A percentile compares a stretch with the other conserved stretches of the same genome.
These are phyloP conservation scores for Atractiella rhizophila DNA, from an alignment of 768 basidiomycete genomes.

Conservation along the genomic window DNA sequence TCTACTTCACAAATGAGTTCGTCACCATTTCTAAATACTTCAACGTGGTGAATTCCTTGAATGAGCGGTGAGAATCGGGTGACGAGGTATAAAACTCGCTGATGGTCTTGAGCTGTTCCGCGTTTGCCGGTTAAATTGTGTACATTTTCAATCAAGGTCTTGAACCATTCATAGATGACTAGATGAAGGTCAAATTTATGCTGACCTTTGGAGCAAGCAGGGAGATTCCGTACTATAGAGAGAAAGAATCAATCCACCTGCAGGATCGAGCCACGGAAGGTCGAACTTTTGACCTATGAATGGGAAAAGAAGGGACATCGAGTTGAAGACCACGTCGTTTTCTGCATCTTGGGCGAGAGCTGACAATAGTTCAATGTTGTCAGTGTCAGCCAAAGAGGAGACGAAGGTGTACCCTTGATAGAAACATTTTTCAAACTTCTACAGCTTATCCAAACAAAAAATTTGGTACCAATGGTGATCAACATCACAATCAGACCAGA, in stretches of 20 bases:
- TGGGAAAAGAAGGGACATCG: slow-evolving; percentile 25
- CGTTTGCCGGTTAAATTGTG: slow-evolving; percentile 19
- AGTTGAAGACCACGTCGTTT: slow-evolving; percentile 25
- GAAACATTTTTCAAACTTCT: slow-evolving; percentile 1
- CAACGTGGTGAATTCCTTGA: slow-evolving; percentile 20
- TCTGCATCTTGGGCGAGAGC: slow-evolving; percentile 26
- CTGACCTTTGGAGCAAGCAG: background rate
- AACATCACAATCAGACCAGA: slow-evolving; percentile 17
- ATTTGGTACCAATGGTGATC: slow-evolving; percentile 23
- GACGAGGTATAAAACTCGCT: slow-evolving; percentile 22
- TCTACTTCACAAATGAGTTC: slow-evolving; percentile 15
- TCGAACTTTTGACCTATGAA: slow-evolving; percentile 17
- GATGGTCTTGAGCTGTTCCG: slow-evolving; percentile 9
- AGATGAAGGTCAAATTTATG: background rate
- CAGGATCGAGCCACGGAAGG: slow-evolving; percentile 22
- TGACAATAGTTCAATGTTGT: slow-evolving; percentile 10
- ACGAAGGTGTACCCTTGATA: background rate
- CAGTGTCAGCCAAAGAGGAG: background rate
- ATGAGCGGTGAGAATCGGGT: slow-evolving; percentile 23
- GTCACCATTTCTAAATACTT: slow-evolving; percentile 24
- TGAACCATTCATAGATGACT: slow-evolving; percentile 21
- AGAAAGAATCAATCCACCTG: slow-evolving; percentile 24
- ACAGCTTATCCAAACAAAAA: slow-evolving; percentile 15
- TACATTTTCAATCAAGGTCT: slow-evolving; percentile 23
- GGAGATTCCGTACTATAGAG: slow-evolving; percentile 19